phyloP scores from a whole-genome alignment of 75 land plant genomes.

The Ceratopteris richardii region DNA sequence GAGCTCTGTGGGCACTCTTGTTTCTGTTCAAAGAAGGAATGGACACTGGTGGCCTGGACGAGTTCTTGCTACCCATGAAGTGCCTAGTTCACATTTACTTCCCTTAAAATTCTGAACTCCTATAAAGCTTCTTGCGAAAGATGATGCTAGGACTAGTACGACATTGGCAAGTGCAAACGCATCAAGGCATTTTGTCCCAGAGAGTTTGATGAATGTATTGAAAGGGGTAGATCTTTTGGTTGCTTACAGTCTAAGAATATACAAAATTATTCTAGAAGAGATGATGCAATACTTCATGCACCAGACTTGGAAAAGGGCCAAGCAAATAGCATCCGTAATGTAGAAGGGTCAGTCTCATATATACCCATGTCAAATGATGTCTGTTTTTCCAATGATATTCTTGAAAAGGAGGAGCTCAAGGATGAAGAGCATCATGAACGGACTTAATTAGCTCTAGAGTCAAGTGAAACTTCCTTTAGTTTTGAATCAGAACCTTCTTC shows the following conservation, averaged over 20 bases:
- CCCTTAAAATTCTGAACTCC: constrained; percentile 64
- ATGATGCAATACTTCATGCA: constrained; percentile 82
- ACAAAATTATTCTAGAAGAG: constrained; percentile 71
- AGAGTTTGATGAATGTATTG: constrained; percentile 67
- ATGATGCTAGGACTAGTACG: constrained; percentile 80
- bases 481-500: neutral
- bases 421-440: too few relatives aligned
- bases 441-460: too few relatives aligned
- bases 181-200: constrained; percentile 79
- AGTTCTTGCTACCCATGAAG: constrained; percentile 45
- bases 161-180: constrained; percentile 63
- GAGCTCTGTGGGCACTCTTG: constrained; percentile 43
- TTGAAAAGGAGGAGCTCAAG: too few relatives aligned
- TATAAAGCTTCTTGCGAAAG: constrained; percentile 65
- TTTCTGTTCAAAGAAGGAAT: constrained; percentile 70
- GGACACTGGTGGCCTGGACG: constrained; percentile 92
- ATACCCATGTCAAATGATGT: neutral
- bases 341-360: too few relatives aligned
- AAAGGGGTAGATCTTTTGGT: constrained; percentile 44
- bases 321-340: neutral
- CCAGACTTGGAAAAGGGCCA: constrained; percentile 53
- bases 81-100: constrained; percentile 28
- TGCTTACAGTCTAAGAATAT: constrained; percentile 28
- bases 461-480: too few relatives aligned
- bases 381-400: neutral